Conservation (phyloP, 2,329 filamentous ascomycete species). For the Aspergillus sp. region DNA sequence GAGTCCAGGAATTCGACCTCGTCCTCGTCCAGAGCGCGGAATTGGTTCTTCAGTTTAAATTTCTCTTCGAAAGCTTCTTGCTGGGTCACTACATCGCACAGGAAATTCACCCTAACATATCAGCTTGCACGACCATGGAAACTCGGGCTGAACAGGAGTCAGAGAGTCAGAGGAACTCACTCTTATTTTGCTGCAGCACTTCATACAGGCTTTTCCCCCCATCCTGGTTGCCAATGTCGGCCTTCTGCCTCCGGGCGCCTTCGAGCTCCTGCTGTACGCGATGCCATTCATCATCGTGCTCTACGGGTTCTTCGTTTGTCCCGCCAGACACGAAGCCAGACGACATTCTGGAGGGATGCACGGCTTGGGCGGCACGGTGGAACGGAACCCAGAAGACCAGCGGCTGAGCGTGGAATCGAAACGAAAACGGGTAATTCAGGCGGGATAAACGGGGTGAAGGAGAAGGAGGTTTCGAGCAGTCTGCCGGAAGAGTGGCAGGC, state of each 20-base stretch:
- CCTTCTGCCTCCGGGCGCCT: constrained; percentile 36
- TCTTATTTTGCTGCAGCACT: constrained; percentile 41
- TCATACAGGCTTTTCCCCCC: constrained; percentile 42
- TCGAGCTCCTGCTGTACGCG: constrained; percentile 38
- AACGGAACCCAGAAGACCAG: no score
- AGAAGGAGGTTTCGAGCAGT: no score
- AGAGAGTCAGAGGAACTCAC: constrained; percentile 25
- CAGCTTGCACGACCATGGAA: constrained; percentile 18
- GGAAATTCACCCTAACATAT: constrained; percentile 32
- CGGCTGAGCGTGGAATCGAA: no score
- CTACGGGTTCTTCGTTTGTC: constrained; percentile 30
- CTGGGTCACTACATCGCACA: constrained; percentile 32
- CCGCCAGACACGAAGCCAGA: constrained; percentile 39
- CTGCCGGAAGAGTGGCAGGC: no score
- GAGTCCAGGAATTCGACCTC: constrained; percentile 47
- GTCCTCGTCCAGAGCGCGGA: constrained; percentile 43
- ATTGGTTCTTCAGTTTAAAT: constrained; percentile 42
- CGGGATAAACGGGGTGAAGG: no score
- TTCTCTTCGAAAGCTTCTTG: constrained; percentile 46
- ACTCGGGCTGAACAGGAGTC: no score
- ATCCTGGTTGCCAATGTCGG: constrained; percentile 44
- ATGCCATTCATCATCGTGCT: constrained; percentile 36
- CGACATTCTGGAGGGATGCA: constrained; percentile 33
- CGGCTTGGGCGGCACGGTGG: no score
- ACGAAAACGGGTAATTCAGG: no score